A percentile compares a stretch with the other conserved stretches of the same genome.
Evolutionary conservation across 1,139 yeast species (phyloP).

Genomic region (Saccharomycopsis hybrid): DNA sequence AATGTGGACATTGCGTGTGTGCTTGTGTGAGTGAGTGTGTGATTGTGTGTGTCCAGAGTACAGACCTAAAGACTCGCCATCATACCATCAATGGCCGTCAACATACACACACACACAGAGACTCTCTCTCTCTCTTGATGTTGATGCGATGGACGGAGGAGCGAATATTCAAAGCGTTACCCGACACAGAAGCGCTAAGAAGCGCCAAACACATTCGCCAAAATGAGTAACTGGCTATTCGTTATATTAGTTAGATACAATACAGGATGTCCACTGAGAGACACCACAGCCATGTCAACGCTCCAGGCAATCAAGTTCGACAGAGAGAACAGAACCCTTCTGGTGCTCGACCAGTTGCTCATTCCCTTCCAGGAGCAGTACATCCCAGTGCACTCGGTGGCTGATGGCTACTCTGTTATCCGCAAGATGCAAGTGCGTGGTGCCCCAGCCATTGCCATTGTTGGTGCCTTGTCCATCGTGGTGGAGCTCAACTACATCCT

Average conservation of each 20-base stretch:
- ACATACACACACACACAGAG: too few species aligned
- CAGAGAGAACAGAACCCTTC: constrained; percentile 38
- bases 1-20: constrained; percentile 31
- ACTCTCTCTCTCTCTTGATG: too few species aligned
- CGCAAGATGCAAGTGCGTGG: constrained; percentile 93
- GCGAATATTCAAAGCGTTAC: too few species aligned
- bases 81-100: too few species aligned
- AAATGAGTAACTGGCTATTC: too few species aligned
- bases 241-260: too few species aligned
- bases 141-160: too few species aligned
- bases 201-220: too few species aligned
- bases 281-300: background rate
- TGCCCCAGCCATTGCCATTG: constrained; percentile 97
- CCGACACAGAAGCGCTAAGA: too few species aligned
- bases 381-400: constrained; percentile 49
- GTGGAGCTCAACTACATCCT: constrained; percentile 46
- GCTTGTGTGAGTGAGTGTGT: background rate
- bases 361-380: constrained; percentile 77
- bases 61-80: too few species aligned
- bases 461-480: constrained; percentile 80
- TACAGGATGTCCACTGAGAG: too few species aligned
- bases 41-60: too few species aligned
- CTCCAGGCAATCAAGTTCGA: constrained; percentile 36
- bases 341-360: constrained; percentile 71
- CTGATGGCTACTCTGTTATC: constrained; percentile 77